Conservation (phyloP, 2,329 filamentous ascomycete species). For the Aspergillus alliaceus region DNA sequence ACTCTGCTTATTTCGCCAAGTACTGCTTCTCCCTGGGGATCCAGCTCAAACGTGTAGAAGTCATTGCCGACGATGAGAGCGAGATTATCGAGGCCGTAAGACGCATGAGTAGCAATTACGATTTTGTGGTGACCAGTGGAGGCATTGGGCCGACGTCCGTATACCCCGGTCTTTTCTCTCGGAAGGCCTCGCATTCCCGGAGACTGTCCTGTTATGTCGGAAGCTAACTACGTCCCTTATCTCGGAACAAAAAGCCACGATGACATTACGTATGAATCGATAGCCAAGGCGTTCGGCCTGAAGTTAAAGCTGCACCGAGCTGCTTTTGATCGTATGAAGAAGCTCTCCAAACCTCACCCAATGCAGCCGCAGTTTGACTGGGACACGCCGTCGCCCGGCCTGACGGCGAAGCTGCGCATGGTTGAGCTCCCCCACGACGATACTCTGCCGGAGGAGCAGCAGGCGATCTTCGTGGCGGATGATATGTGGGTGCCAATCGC, state of each 20-base stretch:
- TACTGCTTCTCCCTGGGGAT: slow-evolving; percentile 66
- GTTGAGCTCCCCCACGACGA: slow-evolving; percentile 79
- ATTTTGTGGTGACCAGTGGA: slow-evolving; percentile 92
- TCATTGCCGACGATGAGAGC: slow-evolving; percentile 86
- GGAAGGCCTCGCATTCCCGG: not conserved
- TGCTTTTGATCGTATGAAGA: slow-evolving; percentile 80
- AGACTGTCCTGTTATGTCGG: not conserved
- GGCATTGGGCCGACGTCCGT: slow-evolving; percentile 92
- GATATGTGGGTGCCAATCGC: slow-evolving; percentile 88
- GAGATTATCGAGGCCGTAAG: slow-evolving; percentile 86
- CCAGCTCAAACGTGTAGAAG: slow-evolving; percentile 80
- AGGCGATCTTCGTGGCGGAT: slow-evolving; percentile 76
- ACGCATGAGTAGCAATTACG: slow-evolving; percentile 85
- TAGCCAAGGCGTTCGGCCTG: slow-evolving; percentile 83
- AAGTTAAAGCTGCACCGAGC: slow-evolving; percentile 74
- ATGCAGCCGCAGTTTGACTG: slow-evolving; percentile 77
- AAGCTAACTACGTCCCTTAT: slow-evolving; percentile 6
- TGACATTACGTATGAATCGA: slow-evolving; percentile 94
- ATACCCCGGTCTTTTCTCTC: slow-evolving; percentile 4
- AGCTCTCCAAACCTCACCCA: slow-evolving; percentile 70
- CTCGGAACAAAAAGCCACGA: slow-evolving; percentile 69
- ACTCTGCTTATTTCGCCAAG: slow-evolving; percentile 64
- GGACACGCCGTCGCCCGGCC: slow-evolving; percentile 75
- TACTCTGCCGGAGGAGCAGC: slow-evolving; percentile 62
- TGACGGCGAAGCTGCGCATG: slow-evolving; percentile 86